Conservation (phyloP, 768 basidiomycete species). For the Infundibulicybe gibba region DNA sequence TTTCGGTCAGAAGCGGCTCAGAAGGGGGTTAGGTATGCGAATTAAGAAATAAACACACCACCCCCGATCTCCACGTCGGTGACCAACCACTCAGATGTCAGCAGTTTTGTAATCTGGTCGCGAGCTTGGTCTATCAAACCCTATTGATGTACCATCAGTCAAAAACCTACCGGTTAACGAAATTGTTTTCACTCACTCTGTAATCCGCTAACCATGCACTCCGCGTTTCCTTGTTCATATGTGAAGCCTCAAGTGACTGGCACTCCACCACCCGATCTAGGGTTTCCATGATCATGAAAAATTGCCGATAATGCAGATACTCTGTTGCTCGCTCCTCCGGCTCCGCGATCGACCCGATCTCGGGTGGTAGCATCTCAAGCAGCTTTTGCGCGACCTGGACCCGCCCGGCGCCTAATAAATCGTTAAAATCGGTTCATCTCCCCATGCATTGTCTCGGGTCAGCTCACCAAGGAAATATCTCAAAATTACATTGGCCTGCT, state of each 20-base stretch:
- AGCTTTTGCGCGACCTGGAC: slow-evolving; percentile 63
- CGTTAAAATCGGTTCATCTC: neutral
- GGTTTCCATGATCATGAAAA: slow-evolving; percentile 73
- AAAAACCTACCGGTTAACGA: neutral
- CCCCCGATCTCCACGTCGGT: slow-evolving; percentile 42
- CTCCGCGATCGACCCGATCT: slow-evolving; percentile 57
- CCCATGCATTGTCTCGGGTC: neutral
- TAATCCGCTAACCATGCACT: slow-evolving; percentile 64
- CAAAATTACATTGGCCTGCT: slow-evolving; percentile 84
- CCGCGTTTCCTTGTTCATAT: slow-evolving; percentile 57
- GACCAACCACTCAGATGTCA: slow-evolving; percentile 78
- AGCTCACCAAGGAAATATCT: slow-evolving; percentile 84
- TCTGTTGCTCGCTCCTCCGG: slow-evolving; percentile 73
- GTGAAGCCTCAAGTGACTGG: slow-evolving; percentile 51
- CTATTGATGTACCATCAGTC: slow-evolving; percentile 23
- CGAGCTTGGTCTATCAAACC: slow-evolving; percentile 59
- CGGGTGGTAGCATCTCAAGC: slow-evolving; percentile 57
- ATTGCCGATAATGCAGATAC: slow-evolving; percentile 76
- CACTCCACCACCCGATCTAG: slow-evolving; percentile 60
- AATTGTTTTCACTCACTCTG: slow-evolving; percentile 34
- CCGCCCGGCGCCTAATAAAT: slow-evolving; percentile 60
- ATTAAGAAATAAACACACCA: slow-evolving; percentile 25
- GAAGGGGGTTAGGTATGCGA: neutral
- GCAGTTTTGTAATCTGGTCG: slow-evolving; percentile 62
- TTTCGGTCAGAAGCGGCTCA: slow-evolving; percentile 12